phyloP scores from a whole-genome alignment of 495 filamentous ascomycete species.

The Neurospora africana region DNA sequence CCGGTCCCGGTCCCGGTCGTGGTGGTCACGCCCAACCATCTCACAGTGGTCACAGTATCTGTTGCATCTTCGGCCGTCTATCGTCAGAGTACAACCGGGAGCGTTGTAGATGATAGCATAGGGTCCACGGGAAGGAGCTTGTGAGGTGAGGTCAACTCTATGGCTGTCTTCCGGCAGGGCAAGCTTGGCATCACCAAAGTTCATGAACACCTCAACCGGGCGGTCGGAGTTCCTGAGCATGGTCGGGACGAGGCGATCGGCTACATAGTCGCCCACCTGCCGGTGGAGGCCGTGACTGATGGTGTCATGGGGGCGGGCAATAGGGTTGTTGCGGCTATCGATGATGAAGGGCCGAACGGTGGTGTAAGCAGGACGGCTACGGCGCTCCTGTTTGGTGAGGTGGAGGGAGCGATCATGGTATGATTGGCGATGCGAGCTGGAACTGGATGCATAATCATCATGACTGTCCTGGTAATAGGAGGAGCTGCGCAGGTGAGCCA shows the following conservation, averaged over 20 bases:
- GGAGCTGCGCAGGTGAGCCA: background rate
- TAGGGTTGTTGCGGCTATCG: too few species aligned
- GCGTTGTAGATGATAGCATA: background rate
- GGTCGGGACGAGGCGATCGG: background rate
- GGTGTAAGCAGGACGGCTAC: background rate
- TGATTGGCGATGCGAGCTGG: background rate
- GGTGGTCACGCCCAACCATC: background rate
- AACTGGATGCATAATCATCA: background rate
- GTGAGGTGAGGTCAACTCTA: too few species aligned
- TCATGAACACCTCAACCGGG: background rate
- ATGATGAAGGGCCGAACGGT: background rate
- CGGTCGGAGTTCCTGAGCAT: background rate
- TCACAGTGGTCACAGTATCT: background rate
- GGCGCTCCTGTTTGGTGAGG: background rate
- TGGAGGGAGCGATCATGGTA: background rate
- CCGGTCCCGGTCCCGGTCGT: background rate
- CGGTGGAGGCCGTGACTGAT: too few species aligned
- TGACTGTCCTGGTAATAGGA: background rate
- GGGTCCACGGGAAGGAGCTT: too few species aligned
- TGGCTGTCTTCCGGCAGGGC: too few species aligned
- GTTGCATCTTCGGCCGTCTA: background rate
- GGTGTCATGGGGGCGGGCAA: too few species aligned
- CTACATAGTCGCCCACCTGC: background rate
- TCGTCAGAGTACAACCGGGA: background rate
- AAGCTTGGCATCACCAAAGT: background rate